phyloP scores from a whole-genome alignment of 768 basidiomycete genomes.

The Boletus sensibilis region DNA sequence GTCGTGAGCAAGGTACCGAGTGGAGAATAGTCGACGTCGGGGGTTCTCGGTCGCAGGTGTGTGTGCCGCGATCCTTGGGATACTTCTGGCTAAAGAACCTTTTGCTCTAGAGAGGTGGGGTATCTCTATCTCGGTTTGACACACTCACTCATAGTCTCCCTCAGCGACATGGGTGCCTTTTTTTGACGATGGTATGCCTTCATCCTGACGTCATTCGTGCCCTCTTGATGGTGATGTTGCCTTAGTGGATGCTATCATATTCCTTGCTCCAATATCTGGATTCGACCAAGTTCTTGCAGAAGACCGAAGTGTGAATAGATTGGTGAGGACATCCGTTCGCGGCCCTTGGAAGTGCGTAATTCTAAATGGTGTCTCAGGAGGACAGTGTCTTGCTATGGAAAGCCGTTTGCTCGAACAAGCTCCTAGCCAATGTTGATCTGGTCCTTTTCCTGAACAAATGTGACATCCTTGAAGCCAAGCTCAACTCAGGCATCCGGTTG shows the following conservation, averaged over 20 bases:
- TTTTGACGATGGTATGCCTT: constrained; percentile 47
- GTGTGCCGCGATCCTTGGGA: constrained; percentile 13
- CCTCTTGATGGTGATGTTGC: background rate
- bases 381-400: constrained; percentile 79
- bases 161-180: constrained; percentile 54
- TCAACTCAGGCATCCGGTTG: constrained; percentile 61
- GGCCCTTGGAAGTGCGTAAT: background rate
- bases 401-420: constrained; percentile 65
- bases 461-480: constrained; percentile 68
- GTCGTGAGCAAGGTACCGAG: constrained; percentile 50
- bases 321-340: constrained; percentile 32
- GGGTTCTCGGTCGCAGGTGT: constrained; percentile 51
- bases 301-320: constrained; percentile 50
- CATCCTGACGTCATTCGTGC: background rate
- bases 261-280: constrained; percentile 57
- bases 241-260: constrained; percentile 49
- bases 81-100: constrained; percentile 2
- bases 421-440: constrained; percentile 68
- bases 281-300: constrained; percentile 56
- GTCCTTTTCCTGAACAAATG: constrained; percentile 84
- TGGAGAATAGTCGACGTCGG: constrained; percentile 58
- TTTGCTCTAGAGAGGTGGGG: constrained; percentile 36
- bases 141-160: constrained; percentile 10
- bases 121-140: background rate
- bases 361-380: constrained; percentile 43